Percentiles rank a stretch among this genome's conserved stretches.
Evolutionary conservation across 495 filamentous ascomycete genomes (phyloP).

Genomic region (Annulohypoxylon bovei): DNA sequence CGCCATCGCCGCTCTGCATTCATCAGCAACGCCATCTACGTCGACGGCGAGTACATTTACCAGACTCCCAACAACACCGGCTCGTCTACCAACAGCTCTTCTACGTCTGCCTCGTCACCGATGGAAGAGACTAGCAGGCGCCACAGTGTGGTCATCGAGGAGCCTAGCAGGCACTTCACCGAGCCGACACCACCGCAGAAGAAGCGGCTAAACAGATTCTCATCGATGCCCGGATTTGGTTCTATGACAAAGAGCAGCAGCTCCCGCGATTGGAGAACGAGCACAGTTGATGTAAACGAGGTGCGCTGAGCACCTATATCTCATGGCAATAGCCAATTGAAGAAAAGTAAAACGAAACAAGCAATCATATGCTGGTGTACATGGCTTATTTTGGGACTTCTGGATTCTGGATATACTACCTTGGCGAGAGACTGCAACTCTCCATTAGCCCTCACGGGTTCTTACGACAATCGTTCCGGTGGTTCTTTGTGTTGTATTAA

Average conservation of each 20-base stretch:
- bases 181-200: slow-evolving; percentile 23
- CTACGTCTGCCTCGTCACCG: slow-evolving; percentile 43
- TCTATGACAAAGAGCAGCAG: slow-evolving; percentile 41
- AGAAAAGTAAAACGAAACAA: not conserved
- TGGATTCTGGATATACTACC: slow-evolving; percentile 34
- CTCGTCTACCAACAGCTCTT: slow-evolving; percentile 54
- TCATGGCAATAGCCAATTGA: not conserved
- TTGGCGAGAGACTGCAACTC: slow-evolving; percentile 1
- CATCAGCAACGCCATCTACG: slow-evolving; percentile 84
- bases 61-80: slow-evolving; percentile 61
- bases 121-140: slow-evolving; percentile 22
- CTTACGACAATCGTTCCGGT: slow-evolving; percentile 29
- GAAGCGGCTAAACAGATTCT: slow-evolving; percentile 58
- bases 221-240: slow-evolving; percentile 60
- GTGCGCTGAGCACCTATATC: slow-evolving; percentile 5
- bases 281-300: slow-evolving; percentile 22
- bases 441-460: slow-evolving; percentile 16
- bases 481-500: slow-evolving; percentile 18
- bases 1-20: slow-evolving; percentile 84
- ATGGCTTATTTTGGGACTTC: slow-evolving; percentile 16
- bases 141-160: slow-evolving; percentile 35
- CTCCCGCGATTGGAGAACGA: slow-evolving; percentile 37
- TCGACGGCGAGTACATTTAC: slow-evolving; percentile 93
- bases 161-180: slow-evolving; percentile 18
- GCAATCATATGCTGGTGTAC: slow-evolving; percentile 21